Conservation (phyloP, 2,329 filamentous ascomycete genomes). For the Penicillium olsonii region DNA sequence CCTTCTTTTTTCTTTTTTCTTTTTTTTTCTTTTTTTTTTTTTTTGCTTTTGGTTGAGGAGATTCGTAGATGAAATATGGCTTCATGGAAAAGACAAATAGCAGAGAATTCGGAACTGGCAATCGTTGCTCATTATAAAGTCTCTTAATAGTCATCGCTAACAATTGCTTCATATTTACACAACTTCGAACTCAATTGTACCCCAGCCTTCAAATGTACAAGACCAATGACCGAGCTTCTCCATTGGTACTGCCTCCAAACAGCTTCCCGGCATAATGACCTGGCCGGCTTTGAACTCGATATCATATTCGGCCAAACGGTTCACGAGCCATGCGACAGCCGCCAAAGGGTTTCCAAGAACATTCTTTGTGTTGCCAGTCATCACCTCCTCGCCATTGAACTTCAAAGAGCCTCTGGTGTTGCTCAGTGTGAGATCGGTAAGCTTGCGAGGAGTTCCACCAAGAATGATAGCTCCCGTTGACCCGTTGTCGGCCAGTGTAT, state of each 20-base stretch:
- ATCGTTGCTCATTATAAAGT: too few relatives aligned
- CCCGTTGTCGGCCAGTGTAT: constrained; percentile 21
- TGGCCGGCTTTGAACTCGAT: constrained; percentile 19
- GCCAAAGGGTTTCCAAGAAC: constrained; percentile 17
- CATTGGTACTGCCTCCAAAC: constrained; percentile 19
- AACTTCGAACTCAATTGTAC: constrained; percentile 21
- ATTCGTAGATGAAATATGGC: too few relatives aligned
- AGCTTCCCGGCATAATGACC: constrained; percentile 19
- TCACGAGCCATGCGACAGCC: constrained; percentile 19
- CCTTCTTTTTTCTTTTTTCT: too few relatives aligned
- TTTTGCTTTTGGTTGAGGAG: too few relatives aligned
- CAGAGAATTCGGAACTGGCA: too few relatives aligned
- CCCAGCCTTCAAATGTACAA: constrained; percentile 20
- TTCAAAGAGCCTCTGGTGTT: constrained; percentile 13
- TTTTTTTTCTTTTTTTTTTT: too few relatives aligned
- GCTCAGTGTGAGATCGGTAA: constrained; percentile 16
- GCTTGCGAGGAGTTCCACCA: constrained; percentile 16
- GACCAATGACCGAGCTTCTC: constrained; percentile 13
- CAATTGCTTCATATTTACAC: not conserved
- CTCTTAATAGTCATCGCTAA: too few relatives aligned
- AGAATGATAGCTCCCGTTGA: constrained; percentile 18
- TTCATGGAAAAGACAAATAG: too few relatives aligned
- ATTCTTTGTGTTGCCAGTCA: constrained; percentile 20
- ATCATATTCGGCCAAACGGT: constrained; percentile 15
- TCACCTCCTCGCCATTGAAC: constrained; percentile 18